phyloP scores from a whole-genome alignment of 2,329 filamentous ascomycete species.

The Corynespora cassiicola region DNA sequence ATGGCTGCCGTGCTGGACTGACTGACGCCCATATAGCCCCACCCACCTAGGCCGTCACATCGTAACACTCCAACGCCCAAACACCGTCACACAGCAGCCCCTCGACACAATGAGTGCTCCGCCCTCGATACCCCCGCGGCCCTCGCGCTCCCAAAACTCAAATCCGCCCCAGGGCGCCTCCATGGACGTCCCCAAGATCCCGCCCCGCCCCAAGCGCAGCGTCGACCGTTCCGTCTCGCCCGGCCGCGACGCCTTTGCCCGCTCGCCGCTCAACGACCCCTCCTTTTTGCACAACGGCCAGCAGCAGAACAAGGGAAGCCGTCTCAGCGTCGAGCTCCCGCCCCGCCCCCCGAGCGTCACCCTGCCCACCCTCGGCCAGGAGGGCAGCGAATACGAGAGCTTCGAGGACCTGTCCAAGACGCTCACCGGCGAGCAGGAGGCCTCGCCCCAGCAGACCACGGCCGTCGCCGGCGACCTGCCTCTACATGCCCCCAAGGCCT shows the following conservation, averaged over 20 bases:
- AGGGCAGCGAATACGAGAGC: constrained; percentile 86
- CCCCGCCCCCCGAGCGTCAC: constrained; percentile 77
- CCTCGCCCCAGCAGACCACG: constrained; percentile 73
- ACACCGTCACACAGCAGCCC: constrained; percentile 17
- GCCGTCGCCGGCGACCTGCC: constrained; percentile 82
- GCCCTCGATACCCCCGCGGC: constrained; percentile 68
- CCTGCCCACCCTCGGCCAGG: constrained; percentile 85
- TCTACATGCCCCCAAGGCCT: constrained; percentile 88
- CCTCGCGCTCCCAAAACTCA: constrained; percentile 60
- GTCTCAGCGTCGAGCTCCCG: constrained; percentile 49
- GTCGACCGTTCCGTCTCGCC: constrained; percentile 79
- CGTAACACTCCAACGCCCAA: constrained; percentile 20
- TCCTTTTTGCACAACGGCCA: constrained; percentile 55
- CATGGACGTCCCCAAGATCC: constrained; percentile 72
- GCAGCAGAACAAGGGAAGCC: constrained; percentile 38
- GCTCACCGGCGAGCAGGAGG: constrained; percentile 35
- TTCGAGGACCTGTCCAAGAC: constrained; percentile 52
- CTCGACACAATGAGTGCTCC: constrained; percentile 55
- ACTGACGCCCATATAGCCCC: constrained; percentile 22
- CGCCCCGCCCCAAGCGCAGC: constrained; percentile 75
- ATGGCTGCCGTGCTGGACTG: constrained; percentile 24
- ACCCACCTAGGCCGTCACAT: constrained; percentile 9
- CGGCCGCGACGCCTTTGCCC: constrained; percentile 78
- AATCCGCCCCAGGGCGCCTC: constrained; percentile 47
- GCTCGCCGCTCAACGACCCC: constrained; percentile 82